A percentile compares a stretch with the other conserved stretches of the same genome.
Evolutionary conservation across 352 stramenopile species (phyloP).

Genomic region (Lagenidium sp.): DNA sequence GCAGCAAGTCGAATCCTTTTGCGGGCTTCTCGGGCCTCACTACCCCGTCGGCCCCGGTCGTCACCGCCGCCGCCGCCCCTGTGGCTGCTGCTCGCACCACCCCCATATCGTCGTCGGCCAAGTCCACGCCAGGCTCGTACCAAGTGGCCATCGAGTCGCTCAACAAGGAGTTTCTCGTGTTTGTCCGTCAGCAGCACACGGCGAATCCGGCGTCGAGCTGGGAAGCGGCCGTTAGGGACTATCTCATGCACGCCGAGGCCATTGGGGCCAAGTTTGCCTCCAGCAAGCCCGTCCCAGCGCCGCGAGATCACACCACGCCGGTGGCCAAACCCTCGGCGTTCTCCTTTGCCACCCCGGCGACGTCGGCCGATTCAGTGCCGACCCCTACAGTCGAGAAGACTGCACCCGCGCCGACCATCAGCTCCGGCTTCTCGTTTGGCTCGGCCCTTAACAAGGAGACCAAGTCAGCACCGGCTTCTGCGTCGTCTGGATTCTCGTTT

Average conservation of each 20-base stretch:
- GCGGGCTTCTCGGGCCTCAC: conserved; percentile 53
- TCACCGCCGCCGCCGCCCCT: background rate
- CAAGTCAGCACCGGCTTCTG: conserved; percentile 2
- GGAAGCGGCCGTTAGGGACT: conserved; percentile 58
- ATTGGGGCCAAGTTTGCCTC: conserved; percentile 54
- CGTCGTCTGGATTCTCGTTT: conserved; percentile 20
- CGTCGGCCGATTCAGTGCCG: background rate
- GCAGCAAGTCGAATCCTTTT: conserved; percentile 45
- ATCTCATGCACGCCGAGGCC: conserved; percentile 51
- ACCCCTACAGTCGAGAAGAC: conserved; percentile 1
- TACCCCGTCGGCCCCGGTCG: conserved; percentile 1
- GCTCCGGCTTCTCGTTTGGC: conserved; percentile 8
- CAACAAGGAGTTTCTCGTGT: conserved; percentile 75
- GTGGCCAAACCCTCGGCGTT: conserved; percentile 8
- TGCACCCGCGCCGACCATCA: background rate
- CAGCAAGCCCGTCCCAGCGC: conserved; percentile 43
- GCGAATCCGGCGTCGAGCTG: conserved; percentile 65
- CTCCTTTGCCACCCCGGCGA: background rate
- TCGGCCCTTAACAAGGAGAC: background rate
- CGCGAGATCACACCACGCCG: too few relatives aligned
- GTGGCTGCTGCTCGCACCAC: conserved; percentile 1
- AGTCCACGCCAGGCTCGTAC: conserved; percentile 23
- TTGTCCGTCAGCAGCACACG: conserved; percentile 52
- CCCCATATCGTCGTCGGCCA: background rate
- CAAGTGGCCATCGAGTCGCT: conserved; percentile 72